phyloP scores from a whole-genome alignment of 495 filamentous ascomycete genomes.

The Eremomyces bilateralis region DNA sequence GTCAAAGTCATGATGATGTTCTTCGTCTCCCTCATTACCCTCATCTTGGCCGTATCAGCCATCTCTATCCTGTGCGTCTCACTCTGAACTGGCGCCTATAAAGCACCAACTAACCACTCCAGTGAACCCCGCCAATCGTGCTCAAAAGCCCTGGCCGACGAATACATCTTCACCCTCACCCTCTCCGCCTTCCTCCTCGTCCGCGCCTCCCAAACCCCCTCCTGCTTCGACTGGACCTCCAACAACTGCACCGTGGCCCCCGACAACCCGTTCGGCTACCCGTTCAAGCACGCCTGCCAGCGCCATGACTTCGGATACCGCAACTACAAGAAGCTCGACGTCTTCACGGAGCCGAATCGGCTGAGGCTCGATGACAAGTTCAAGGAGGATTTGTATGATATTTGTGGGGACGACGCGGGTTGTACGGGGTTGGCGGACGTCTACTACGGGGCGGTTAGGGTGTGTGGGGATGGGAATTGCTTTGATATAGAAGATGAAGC shows the following conservation, averaged over 20 bases:
- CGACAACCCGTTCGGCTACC: conserved; percentile 24
- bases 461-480: conserved; percentile 15
- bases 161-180: conserved; percentile 16
- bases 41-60: conserved; percentile 9
- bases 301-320: conserved; percentile 30
- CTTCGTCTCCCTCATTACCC: conserved; percentile 7
- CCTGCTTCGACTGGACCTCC: conserved; percentile 20
- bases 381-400: conserved; percentile 17
- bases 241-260: conserved; percentile 23
- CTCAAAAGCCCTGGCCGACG: conserved; percentile 14
- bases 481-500: too few relatives aligned
- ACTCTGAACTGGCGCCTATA: conserved; percentile 2
- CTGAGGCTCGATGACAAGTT: conserved; percentile 24
- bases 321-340: conserved; percentile 22
- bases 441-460: conserved; percentile 24
- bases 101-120: neutral
- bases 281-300: conserved; percentile 22
- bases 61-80: conserved; percentile 6
- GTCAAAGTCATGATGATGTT: conserved; percentile 11
- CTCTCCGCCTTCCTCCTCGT: conserved; percentile 14
- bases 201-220: conserved; percentile 15
- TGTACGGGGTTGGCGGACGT: conserved; percentile 22
- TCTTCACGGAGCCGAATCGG: conserved; percentile 19
- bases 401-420: conserved; percentile 8
- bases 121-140: conserved; percentile 3